Conservation (phyloP, 192 early-diverging fungal species). For the Linnemannia schmuckeri region DNA sequence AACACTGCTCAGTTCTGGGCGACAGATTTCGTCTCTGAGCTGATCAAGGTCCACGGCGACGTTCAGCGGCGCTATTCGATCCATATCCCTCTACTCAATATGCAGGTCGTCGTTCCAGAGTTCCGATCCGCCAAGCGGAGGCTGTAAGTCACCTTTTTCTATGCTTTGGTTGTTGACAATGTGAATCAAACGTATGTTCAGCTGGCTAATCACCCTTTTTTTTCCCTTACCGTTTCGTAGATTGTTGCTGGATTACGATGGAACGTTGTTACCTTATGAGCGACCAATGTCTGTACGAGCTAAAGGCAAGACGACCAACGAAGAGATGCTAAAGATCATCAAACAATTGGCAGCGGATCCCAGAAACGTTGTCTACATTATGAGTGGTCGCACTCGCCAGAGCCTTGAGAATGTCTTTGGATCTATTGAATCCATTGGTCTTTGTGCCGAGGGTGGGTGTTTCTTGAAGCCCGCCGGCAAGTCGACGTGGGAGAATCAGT, state of each 20-base stretch:
- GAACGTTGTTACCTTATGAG: constrained; percentile 78
- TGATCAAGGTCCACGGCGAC: constrained; percentile 66
- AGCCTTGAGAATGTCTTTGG: constrained; percentile 78
- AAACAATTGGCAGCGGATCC: constrained; percentile 70
- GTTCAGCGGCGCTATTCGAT: constrained; percentile 62
- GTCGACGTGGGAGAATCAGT: constrained; percentile 75
- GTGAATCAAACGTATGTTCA: background rate
- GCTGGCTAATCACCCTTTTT: background rate
- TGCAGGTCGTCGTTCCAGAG: constrained; percentile 37
- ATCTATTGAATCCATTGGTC: constrained; percentile 71
- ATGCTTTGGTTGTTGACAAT: background rate
- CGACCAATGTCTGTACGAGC: constrained; percentile 53
- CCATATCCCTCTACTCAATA: constrained; percentile 61
- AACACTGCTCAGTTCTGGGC: constrained; percentile 82
- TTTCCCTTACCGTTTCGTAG: constrained; percentile 18
- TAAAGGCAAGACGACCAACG: constrained; percentile 64
- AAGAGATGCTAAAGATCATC: constrained; percentile 73
- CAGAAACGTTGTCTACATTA: constrained; percentile 79
- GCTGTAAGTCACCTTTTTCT: constrained; percentile 52
- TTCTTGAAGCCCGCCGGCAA: constrained; percentile 73
- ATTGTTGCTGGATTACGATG: constrained; percentile 72
- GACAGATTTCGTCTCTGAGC: constrained; percentile 67
- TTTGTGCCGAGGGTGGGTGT: constrained; percentile 81
- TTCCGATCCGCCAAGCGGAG: constrained; percentile 52
- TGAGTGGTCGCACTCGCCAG: constrained; percentile 77